Evolutionary conservation across 163 green algal species (phyloP).

Genomic region (Volvox carteri): DNA sequence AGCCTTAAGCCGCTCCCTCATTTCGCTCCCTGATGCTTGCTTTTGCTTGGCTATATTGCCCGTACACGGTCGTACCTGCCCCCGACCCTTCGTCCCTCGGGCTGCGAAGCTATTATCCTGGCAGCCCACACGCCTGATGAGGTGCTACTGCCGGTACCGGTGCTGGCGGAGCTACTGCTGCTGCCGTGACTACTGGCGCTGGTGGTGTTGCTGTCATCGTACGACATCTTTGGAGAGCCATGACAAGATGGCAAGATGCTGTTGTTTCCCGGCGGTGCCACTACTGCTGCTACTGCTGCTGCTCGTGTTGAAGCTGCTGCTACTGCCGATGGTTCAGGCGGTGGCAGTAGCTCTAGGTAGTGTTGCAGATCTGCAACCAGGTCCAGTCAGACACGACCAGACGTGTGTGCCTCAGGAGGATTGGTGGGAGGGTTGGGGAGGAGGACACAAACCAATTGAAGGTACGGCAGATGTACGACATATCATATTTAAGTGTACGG

Average conservation of each 20-base stretch:
- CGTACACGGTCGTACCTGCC: conserved; percentile 6
- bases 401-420: too few relatives aligned
- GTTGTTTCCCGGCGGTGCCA: neutral
- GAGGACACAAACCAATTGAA: too few relatives aligned
- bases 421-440: too few relatives aligned
- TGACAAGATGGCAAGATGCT: too few relatives aligned
- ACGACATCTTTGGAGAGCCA: too few relatives aligned
- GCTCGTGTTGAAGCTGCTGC: neutral
- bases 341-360: neutral
- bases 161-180: too few relatives aligned
- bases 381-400: too few relatives aligned
- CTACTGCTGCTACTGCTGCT: neutral
- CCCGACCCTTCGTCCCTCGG: neutral
- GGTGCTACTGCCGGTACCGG: neutral
- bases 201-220: neutral
- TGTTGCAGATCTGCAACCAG: neutral
- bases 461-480: too few relatives aligned
- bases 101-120: neutral
- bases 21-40: too few relatives aligned
- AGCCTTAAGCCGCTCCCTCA: too few relatives aligned
- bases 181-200: neutral
- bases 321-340: neutral
- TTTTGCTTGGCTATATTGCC: too few relatives aligned
- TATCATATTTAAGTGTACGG: too few relatives aligned
- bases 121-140: neutral